phyloP scores from a whole-genome alignment of 1,284 basidiomycete species.

The Sanghuangporus baumii region DNA sequence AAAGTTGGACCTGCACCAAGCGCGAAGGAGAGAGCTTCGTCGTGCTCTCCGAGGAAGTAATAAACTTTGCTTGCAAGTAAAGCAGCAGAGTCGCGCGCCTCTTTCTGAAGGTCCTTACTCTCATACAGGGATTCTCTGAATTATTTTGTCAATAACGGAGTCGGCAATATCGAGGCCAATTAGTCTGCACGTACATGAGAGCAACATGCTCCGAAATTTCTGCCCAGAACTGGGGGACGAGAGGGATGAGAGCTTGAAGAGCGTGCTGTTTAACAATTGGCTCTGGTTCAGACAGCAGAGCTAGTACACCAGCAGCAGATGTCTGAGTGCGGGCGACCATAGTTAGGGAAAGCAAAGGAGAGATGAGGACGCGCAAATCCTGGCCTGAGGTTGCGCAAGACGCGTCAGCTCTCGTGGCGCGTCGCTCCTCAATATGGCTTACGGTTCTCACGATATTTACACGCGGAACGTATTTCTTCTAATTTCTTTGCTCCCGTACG shows the following conservation, averaged over 20 bases:
- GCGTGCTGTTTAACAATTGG: slow-evolving; percentile 86
- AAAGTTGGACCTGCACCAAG: slow-evolving; percentile 86
- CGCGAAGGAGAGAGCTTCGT: slow-evolving; percentile 90
- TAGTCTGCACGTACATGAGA: slow-evolving; percentile 61
- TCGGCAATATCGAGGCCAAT: slow-evolving; percentile 12
- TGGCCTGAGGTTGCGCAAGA: background rate
- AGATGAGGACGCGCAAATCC: slow-evolving; percentile 13
- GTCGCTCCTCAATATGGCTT: background rate
- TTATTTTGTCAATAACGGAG: slow-evolving; percentile 18
- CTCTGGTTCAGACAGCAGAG: slow-evolving; percentile 84
- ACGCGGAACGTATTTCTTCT: background rate
- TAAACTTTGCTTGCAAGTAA: slow-evolving; percentile 93
- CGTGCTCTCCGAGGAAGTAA: slow-evolving; percentile 90
- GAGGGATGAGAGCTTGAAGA: slow-evolving; percentile 71
- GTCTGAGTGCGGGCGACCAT: slow-evolving; percentile 69
- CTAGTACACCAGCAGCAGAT: slow-evolving; percentile 84
- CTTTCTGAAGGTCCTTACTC: slow-evolving; percentile 64
- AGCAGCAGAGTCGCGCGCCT: slow-evolving; percentile 76
- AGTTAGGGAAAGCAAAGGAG: slow-evolving; percentile 21
- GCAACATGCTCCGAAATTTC: slow-evolving; percentile 94
- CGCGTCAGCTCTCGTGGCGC: slow-evolving; percentile 16
- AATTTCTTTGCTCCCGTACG: background rate
- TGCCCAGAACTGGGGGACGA: slow-evolving; percentile 94
- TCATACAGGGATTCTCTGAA: slow-evolving; percentile 87
- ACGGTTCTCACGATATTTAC: background rate